Percentiles rank a stretch among this genome's conserved stretches.
phyloP scores from a whole-genome alignment of 768 basidiomycete genomes.

The Obba rivulosa region DNA sequence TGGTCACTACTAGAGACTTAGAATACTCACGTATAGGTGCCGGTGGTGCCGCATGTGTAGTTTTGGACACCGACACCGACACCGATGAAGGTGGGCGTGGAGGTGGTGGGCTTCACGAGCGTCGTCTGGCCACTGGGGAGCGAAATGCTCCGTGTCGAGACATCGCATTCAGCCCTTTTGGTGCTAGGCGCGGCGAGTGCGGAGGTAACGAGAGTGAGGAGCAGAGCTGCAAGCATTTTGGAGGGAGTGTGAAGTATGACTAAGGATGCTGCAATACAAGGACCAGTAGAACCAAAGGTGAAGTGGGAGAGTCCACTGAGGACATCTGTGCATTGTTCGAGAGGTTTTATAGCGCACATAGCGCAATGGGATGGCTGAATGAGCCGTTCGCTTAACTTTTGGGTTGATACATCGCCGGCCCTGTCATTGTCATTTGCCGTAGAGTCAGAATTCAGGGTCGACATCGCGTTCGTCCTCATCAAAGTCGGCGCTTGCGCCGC shows the following conservation, averaged over 20 bases:
- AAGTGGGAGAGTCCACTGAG: too few relatives aligned
- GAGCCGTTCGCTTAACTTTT: too few relatives aligned
- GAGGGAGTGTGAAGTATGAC: not conserved
- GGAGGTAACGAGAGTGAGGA: slow-evolving; percentile 7
- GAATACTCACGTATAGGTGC: slow-evolving; percentile 37
- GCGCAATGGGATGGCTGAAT: too few relatives aligned
- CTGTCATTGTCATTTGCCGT: too few relatives aligned
- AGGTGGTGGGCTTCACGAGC: slow-evolving; percentile 32
- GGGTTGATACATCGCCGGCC: too few relatives aligned
- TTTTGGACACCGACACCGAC: slow-evolving; percentile 49
- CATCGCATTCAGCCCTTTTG: slow-evolving; percentile 18
- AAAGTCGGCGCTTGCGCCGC: too few relatives aligned
- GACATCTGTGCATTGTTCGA: too few relatives aligned
- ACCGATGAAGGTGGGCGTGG: slow-evolving; percentile 34
- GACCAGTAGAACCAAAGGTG: not conserved
- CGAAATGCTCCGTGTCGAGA: slow-evolving; percentile 16
- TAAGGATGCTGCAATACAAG: not conserved
- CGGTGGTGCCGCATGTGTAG: slow-evolving; percentile 41
- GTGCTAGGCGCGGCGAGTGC: slow-evolving; percentile 8
- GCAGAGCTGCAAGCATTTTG: not conserved
- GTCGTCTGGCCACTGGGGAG: slow-evolving; percentile 28
- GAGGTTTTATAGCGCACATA: too few relatives aligned
- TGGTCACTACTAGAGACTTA: too few relatives aligned
- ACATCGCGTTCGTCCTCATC: too few relatives aligned
- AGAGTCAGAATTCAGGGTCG: too few relatives aligned